Conservation (phyloP, 2,329 filamentous ascomycete genomes). For the Aschersonia sp. region DNA sequence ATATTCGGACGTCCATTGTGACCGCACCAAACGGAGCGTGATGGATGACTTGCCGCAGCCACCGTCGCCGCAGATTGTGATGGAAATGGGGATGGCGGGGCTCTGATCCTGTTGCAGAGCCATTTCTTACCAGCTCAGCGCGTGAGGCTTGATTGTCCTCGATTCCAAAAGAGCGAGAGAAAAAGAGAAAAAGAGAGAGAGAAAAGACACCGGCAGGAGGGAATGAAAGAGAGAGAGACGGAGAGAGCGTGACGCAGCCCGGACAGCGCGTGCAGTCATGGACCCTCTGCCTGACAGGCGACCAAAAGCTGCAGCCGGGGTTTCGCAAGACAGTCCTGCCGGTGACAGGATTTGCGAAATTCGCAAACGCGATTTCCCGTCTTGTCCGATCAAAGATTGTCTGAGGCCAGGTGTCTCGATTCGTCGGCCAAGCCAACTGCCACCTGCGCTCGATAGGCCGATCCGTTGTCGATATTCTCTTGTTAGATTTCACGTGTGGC, state of each 20-base stretch:
- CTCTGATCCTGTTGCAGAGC: slow-evolving; percentile 5
- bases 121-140: not conserved
- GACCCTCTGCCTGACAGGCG: not conserved
- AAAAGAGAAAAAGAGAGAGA: too few species aligned
- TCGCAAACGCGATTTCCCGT: too few species aligned
- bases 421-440: too few species aligned
- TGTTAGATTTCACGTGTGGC: not conserved
- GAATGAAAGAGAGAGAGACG: not conserved
- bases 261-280: not conserved
- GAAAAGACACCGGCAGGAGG: too few species aligned
- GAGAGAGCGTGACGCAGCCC: not conserved
- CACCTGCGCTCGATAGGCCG: too few species aligned
- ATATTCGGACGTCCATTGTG: slow-evolving; percentile 73
- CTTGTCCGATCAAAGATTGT: too few species aligned
- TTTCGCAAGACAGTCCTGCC: not conserved
- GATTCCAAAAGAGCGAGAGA: too few species aligned
- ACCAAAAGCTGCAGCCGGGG: too few species aligned
- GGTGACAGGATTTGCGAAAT: not conserved
- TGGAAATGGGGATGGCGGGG: slow-evolving; percentile 43
- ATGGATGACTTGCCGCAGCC: slow-evolving; percentile 78
- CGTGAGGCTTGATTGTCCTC: too few species aligned
- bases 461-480: not conserved
- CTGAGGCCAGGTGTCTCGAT: too few species aligned
- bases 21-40: slow-evolving; percentile 66
- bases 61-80: slow-evolving; percentile 77